Percentiles rank a stretch among this genome's conserved stretches.
phyloP scores from a whole-genome alignment of 2,329 filamentous ascomycete genomes.

The Colletotrichum sojae region DNA sequence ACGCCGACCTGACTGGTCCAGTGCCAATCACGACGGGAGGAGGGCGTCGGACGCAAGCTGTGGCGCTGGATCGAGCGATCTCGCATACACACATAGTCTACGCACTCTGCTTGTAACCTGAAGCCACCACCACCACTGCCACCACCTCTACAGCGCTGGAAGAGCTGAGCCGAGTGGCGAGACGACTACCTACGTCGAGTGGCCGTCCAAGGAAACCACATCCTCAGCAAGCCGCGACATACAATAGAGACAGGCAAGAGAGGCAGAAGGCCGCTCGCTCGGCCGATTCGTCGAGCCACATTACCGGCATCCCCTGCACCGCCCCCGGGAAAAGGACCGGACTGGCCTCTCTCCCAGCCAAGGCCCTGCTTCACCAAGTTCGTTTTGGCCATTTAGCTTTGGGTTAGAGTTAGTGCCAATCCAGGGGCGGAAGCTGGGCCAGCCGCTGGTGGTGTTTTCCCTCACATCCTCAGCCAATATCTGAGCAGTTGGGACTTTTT shows the following conservation, averaged over 20 bases:
- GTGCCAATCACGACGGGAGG: constrained; percentile 14
- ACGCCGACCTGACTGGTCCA: background rate
- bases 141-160: no score
- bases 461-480: background rate
- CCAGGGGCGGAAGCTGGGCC: background rate
- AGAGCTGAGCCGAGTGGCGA: background rate
- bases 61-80: constrained; percentile 7
- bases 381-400: constrained; percentile 20
- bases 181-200: background rate
- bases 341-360: constrained; percentile 15
- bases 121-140: no score
- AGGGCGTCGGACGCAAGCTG: background rate
- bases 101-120: background rate
- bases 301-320: constrained; percentile 27
- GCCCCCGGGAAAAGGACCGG: constrained; percentile 28
- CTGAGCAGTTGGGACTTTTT: background rate
- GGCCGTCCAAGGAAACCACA: background rate
- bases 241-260: background rate
- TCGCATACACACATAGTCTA: background rate
- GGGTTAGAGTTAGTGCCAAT: constrained; percentile 26
- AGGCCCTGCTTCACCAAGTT: constrained; percentile 10
- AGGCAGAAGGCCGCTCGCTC: constrained; percentile 13
- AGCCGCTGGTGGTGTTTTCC: background rate
- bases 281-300: constrained; percentile 32
- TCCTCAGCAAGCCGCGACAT: background rate